These are phyloP conservation scores for Neonothopanus nambi DNA, from an alignment of 1,284 basidiomycete species.

Conservation along the genomic window DNA sequence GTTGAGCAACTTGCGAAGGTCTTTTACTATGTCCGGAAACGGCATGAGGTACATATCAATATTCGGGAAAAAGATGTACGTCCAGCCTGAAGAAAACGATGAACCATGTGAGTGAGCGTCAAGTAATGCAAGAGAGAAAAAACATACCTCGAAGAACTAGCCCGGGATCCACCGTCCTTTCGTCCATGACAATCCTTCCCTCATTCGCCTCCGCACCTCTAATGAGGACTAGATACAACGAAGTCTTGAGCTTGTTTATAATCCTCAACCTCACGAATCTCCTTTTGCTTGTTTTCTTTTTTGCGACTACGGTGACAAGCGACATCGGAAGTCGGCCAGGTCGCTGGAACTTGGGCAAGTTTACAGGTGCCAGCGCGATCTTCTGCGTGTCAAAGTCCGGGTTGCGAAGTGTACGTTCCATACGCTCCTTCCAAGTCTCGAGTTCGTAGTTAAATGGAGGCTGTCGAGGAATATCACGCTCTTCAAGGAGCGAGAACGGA, in stretches of 20 bases:
- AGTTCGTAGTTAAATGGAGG: conserved; percentile 3
- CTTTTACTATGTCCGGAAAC: conserved; percentile 7
- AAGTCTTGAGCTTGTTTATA: conserved; percentile 12
- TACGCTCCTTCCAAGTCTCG: conserved; percentile 14
- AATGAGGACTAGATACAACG: conserved; percentile 7
- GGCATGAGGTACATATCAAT: conserved; percentile 15
- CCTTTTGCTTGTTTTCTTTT: conserved; percentile 16
- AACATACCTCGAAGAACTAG: conserved; percentile 9
- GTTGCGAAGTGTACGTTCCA: conserved; percentile 7
- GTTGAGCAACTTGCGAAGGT: neutral
- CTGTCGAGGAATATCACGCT: conserved; percentile 2
- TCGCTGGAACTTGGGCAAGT: conserved; percentile 9
- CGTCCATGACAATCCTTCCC: conserved; percentile 12
- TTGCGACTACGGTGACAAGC: conserved; percentile 4
- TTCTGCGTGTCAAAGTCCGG: neutral
- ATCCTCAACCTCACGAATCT: conserved; percentile 13
- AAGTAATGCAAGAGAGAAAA: neutral
- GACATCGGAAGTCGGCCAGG: conserved; percentile 12
- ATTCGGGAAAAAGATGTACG: conserved; percentile 8
- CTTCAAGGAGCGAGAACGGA: conserved; percentile 12
- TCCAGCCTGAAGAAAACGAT: conserved; percentile 12
- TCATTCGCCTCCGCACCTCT: conserved; percentile 12
- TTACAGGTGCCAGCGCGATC: neutral
- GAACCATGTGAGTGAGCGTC: neutral
- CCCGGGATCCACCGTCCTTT: neutral